A percentile compares a stretch with the other conserved stretches of the same genome.
Evolutionary conservation across 441 rosid species (phyloP).

Genomic region (Dalechampia spathulata): DNA sequence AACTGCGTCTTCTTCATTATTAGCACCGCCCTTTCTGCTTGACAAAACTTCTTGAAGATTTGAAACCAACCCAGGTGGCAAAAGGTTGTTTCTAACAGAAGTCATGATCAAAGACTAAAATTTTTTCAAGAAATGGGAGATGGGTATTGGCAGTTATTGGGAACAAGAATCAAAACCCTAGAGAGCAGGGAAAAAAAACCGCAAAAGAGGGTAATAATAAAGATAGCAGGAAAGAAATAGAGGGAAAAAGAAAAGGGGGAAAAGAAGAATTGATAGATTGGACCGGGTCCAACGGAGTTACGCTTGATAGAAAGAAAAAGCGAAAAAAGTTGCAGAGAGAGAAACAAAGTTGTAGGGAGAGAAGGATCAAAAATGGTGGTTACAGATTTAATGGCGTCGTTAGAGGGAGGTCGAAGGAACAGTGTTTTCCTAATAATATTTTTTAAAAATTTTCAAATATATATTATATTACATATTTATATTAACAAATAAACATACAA

Average conservation of each 20-base stretch:
- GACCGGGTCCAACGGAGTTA: constrained; percentile 39
- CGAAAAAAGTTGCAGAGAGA: background rate
- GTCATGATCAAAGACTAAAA: constrained; percentile 22
- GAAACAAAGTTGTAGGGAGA: too few species aligned
- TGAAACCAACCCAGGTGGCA: constrained; percentile 78
- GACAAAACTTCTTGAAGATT: constrained; percentile 81
- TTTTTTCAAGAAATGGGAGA: constrained; percentile 11
- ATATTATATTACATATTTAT: too few species aligned
- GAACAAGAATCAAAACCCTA: constrained; percentile 32
- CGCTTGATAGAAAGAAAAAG: constrained; percentile 11
- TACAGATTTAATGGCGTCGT: too few species aligned
- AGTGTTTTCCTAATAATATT: too few species aligned
- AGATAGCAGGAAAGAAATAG: too few species aligned
- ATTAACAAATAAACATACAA: too few species aligned
- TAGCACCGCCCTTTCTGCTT: constrained; percentile 29
- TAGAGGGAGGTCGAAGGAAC: too few species aligned
- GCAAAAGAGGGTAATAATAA: constrained; percentile 2
- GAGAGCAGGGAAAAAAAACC: background rate
- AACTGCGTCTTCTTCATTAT: constrained; percentile 5
- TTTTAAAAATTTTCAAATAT: too few species aligned
- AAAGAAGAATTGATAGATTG: constrained; percentile 10
- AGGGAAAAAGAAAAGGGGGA: constrained; percentile 4
- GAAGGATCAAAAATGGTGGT: too few species aligned
- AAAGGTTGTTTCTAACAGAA: constrained; percentile 44
- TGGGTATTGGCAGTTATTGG: background rate